Base-by-base conservation (phyloP, 176 grass and related monocot genomes). In the Aechmea fasciata region DNA sequence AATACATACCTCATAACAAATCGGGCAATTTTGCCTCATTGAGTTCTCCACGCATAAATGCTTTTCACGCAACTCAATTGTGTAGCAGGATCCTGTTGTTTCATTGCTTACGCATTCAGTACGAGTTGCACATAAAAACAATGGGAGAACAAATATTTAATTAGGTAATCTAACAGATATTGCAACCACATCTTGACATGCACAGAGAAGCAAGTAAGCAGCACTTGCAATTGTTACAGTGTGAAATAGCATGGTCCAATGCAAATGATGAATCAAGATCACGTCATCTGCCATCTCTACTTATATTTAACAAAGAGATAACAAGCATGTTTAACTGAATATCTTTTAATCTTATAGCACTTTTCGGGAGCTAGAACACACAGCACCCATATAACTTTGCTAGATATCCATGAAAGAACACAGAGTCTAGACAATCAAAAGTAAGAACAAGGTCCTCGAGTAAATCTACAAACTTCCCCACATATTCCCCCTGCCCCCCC, bases 21-120 rank as follows among this genome's bases (percentile, higher is more conserved):
- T 93, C 59, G 94, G 89, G 50, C 94, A 99, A 77, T 93, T 79
- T 49, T 88, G 86, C 75, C 85, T 93, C 94, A 99, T 99, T 50
- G 94, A 99, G 68, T 99, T 87, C 69, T 99, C 94, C 71, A 99
- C 82, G 54, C 94, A 99, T 13, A 72, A 78, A 85, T 99, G 94
- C 24, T 87, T 83, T 81, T 88, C 77, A 51, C 33, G 94, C 66
- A 99, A 78, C 17, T 0, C 1, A 90, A 75, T 62, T 68, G 64
- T 57, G 64, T 93, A 99, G 81, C 94, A 99, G 61, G 94, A 93
- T 59, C 94, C 94, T 99, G 57, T 69, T 68, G 75, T 68, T 74
- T 77, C 69, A 13, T 41, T 41, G 33, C 9, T 76, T 10, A 53
- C 17, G 55, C 24, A 19, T n/a, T 61, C 55, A 61, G 55, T 18